Base-by-base conservation (phyloP, 2,329 filamentous ascomycete genomes). In the Xylaria arbuscula region DNA sequence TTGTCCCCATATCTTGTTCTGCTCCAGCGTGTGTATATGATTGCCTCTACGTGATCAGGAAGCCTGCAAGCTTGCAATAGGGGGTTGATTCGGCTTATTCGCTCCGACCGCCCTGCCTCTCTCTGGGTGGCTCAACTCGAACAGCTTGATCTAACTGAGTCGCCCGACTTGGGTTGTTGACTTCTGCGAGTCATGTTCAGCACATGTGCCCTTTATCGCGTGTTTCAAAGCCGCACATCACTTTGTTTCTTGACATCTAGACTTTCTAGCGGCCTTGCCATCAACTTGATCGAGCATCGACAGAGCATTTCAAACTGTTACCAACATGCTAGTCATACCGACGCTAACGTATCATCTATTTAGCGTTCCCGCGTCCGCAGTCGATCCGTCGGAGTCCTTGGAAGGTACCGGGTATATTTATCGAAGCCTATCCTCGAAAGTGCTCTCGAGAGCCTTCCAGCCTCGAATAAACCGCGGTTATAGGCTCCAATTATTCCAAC, bases 101-200 rank as follows among this genome's bases (percentile, higher is more conserved):
- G 19, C 60, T 54, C 28, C 28, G 28, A 40, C 57, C 32, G 48
- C 36, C 38, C 22, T 50, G 42, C 62, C 34, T 63, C 58, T 45
- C 66, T 47, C 61, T 55, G 24, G 19, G 54, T 60, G 19, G 48
- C 13, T 45, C 54, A 54, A 34, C 60, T 50, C 57, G 57, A 50
- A 24, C 17, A 24, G 17, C 38, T 55, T 24, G 50, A 28, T 63
- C 42, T 69, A 56, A 62, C 61, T 55, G 55, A 65, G 54, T 69
- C 56, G 64, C 40, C 47, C 56, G 48, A 19, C 36, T 69, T 70
- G 70, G 53, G 24, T 36, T 62, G 40, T 61, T 45, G 56, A 67
- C 62, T 67, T 45, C 54, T 55, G 28, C 71, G 70, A 76, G 73
- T 74, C 70, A 75, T 74, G 71, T 56, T n/a, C 62, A 64, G 53